These are phyloP conservation scores for Zarea fungicola DNA, from an alignment of 2,329 filamentous ascomycete genomes.

Conservation along the genomic window DNA sequence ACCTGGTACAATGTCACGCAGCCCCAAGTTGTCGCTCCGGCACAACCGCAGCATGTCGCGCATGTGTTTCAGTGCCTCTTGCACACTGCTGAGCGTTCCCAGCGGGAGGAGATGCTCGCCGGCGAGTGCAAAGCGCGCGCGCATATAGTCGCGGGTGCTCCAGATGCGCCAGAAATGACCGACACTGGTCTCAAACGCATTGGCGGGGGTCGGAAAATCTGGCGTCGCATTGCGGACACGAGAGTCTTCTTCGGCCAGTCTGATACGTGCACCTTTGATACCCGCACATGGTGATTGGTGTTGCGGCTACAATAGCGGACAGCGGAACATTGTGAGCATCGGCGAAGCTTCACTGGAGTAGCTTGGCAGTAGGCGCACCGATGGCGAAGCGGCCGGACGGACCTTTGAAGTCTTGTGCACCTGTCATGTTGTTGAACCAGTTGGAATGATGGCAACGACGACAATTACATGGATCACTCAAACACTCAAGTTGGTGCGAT, in stretches of 20 bases:
- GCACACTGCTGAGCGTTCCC: conserved; percentile 28
- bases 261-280: conserved; percentile 27
- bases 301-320: conserved; percentile 37
- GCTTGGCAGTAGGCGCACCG: background rate
- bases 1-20: conserved; percentile 35
- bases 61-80: conserved; percentile 33
- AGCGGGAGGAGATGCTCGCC: conserved; percentile 25
- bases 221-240: conserved; percentile 27
- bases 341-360: conserved; percentile 21
- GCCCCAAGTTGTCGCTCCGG: conserved; percentile 39
- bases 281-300: conserved; percentile 37
- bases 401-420: too few species aligned
- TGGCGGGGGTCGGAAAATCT: conserved; percentile 23
- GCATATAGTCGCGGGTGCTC: conserved; percentile 41
- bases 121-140: conserved; percentile 23
- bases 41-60: conserved; percentile 40
- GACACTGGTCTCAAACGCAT: conserved; percentile 32
- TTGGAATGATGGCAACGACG: too few species aligned
- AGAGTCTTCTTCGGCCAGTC: conserved; percentile 31
- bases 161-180: conserved; percentile 39
- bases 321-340: conserved; percentile 38
- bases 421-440: too few species aligned
- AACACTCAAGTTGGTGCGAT: too few species aligned
- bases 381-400: background rate
- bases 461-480: too few species aligned